Conservation (phyloP, 129 eudicot species). For the Dittrichia graveolens region DNA sequence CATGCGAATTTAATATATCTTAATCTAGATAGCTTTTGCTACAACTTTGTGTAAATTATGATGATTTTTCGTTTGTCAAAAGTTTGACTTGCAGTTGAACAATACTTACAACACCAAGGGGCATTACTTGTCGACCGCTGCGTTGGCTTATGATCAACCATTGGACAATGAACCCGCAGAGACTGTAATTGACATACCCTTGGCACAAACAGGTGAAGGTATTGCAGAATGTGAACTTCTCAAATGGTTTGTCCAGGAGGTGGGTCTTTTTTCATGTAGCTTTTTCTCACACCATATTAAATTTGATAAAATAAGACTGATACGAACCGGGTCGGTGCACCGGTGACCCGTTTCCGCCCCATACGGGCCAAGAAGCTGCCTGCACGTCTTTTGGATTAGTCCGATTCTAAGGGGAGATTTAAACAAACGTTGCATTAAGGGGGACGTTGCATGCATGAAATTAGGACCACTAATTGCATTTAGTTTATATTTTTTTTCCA, state of each 20-base stretch:
- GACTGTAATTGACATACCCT: constrained; percentile 70
- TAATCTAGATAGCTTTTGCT: neutral
- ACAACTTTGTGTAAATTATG: neutral
- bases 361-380: too few relatives aligned
- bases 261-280: constrained; percentile 28
- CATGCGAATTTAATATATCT: too few relatives aligned
- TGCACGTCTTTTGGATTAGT: too few relatives aligned
- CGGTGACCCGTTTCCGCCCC: too few relatives aligned
- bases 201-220: constrained; percentile 99
- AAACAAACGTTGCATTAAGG: too few relatives aligned
- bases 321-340: too few relatives aligned
- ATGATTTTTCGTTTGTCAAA: neutral
- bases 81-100: constrained; percentile 36
- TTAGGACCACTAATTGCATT: too few relatives aligned
- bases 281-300: too few relatives aligned
- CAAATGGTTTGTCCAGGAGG: constrained; percentile 92
- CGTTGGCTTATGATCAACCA: constrained; percentile 22
- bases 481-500: too few relatives aligned
- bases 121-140: constrained; percentile 53
- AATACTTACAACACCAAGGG: constrained; percentile 37
- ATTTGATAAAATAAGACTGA: too few relatives aligned
- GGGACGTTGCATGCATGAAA: too few relatives aligned
- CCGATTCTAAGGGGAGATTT: too few relatives aligned
- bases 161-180: constrained; percentile 19
- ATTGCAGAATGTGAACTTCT: constrained; percentile 98